Percentiles rank a stretch among this genome's conserved stretches.
These are phyloP conservation scores for Cucurbita moschata DNA, from an alignment of 306 rosid species.

Conservation along the genomic window DNA sequence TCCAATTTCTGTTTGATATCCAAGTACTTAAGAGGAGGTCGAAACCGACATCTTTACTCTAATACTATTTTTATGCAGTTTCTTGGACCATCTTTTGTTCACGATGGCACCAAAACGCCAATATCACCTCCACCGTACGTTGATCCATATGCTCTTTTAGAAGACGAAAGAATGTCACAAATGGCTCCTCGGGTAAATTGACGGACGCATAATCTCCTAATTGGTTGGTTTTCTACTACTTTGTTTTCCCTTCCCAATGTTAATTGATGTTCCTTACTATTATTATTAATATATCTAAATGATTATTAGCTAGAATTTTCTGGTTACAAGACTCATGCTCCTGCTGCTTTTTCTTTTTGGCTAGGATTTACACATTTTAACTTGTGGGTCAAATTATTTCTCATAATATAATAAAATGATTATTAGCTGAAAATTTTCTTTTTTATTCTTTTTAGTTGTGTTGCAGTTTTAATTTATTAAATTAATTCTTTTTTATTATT, in stretches of 20 bases:
- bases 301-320: constrained; percentile 2
- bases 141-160: constrained; percentile 80
- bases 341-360: no score
- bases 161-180: constrained; percentile 83
- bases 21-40: not conserved
- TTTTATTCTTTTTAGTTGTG: no score
- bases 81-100: constrained; percentile 67
- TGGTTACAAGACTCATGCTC: not conserved
- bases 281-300: not conserved
- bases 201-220: not conserved
- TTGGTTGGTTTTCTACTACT: not conserved
- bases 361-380: no score
- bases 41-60: not conserved
- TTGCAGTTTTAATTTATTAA: no score
- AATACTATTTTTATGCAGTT: constrained; percentile 32
- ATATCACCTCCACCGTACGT: constrained; percentile 57
- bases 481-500: no score
- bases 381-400: no score
- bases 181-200: constrained; percentile 61
- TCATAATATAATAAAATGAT: no score
- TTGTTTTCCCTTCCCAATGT: not conserved
- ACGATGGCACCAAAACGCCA: constrained; percentile 44
- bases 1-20: no score
- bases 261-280: not conserved
- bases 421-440: no score